A percentile compares a stretch with the other conserved stretches of the same genome.
These are phyloP conservation scores for Aaosphaeria arxii DNA, from an alignment of 2,329 filamentous ascomycete species.

Conservation along the genomic window DNA sequence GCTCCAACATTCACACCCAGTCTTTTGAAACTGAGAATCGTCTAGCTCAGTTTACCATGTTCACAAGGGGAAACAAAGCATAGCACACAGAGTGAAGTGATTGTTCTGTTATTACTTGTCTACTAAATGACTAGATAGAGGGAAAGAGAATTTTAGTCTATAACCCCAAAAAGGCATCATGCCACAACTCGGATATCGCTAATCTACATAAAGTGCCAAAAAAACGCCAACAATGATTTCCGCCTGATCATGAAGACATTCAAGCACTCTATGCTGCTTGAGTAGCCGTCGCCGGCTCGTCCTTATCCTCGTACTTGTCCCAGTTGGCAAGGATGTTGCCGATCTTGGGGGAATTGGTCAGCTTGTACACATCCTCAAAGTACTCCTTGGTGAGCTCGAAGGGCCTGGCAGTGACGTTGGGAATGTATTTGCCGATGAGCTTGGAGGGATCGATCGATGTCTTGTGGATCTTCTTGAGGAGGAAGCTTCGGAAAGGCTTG, in stretches of 20 bases:
- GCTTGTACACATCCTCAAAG: slow-evolving; percentile 95
- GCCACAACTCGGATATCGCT: slow-evolving; percentile 3
- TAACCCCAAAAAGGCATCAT: too few relatives aligned
- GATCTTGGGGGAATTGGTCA: slow-evolving; percentile 80
- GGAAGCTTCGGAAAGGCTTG: slow-evolving; percentile 97
- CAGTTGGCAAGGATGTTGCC: slow-evolving; percentile 78
- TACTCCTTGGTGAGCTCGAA: slow-evolving; percentile 98
- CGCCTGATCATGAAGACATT: neutral
- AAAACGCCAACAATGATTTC: too few relatives aligned
- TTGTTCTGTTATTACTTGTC: too few relatives aligned
- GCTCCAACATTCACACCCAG: too few relatives aligned
- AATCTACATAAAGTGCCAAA: neutral
- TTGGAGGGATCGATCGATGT: slow-evolving; percentile 97
- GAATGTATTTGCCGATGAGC: slow-evolving; percentile 97
- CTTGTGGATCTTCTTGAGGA: slow-evolving; percentile 99
- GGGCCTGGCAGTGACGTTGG: slow-evolving; percentile 93
- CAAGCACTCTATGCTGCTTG: slow-evolving; percentile 1
- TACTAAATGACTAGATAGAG: too few relatives aligned
- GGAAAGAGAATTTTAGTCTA: too few relatives aligned
- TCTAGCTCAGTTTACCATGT: too few relatives aligned
- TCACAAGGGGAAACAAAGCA: too few relatives aligned
- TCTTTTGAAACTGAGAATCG: too few relatives aligned
- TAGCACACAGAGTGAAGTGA: too few relatives aligned
- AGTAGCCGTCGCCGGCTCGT: slow-evolving; percentile 18
- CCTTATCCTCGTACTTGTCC: slow-evolving; percentile 50